Base-by-base conservation (phyloP, 371 early-diverging fungal genomes). In the Saksenaea vasiformis region DNA sequence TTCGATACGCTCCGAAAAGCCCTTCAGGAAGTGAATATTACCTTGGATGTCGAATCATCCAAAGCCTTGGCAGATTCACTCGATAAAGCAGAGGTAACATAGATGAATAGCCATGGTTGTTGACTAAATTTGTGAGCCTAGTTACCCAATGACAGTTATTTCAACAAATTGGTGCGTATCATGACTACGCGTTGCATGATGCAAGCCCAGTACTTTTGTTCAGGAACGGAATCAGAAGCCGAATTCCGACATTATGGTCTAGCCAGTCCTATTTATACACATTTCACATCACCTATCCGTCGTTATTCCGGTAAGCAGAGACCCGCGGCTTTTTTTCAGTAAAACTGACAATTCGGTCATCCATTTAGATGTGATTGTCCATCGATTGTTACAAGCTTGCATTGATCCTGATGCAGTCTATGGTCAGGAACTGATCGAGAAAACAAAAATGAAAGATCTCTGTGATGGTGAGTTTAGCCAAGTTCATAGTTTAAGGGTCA, bases 251-350 rank as follows among this genome's bases (percentile, higher is more conserved):
- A 95, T 82, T 95, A 95, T 68, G 95, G 94, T 79, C 82, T 95
- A 37, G 93, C 94, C 8, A 82, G 87, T 5, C 84, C 86, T 38
- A 93, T 94, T 56, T 95, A 95, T 78, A 96, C 96, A 8, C 96
- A 96, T 73, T 96, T 96, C 65, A 96, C 96, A 9, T 97, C 98
- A 2, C 99, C 99, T 22, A 99, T 99, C 74, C 89, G 95, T 72
- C 90, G 95, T 77, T 95, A 95, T 73, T 85, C 95, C 54, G 92
- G 90, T 89, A 79, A 57, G 73, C 54, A 31, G 31, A 31, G 24
- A 31, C 17, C 19, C 56, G 47, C 24, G 55, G 3, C 58, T 24
- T 54, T 37, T 34, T 44, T 28, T 19, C 13, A 28, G 13, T 10
- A 41, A 5, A 17, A 37, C 51, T 22, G 24, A n/a, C 62, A 79